These are phyloP conservation scores for Priceomyces fermenticarens DNA, from an alignment of 805 yeast species.

Conservation along the genomic window DNA sequence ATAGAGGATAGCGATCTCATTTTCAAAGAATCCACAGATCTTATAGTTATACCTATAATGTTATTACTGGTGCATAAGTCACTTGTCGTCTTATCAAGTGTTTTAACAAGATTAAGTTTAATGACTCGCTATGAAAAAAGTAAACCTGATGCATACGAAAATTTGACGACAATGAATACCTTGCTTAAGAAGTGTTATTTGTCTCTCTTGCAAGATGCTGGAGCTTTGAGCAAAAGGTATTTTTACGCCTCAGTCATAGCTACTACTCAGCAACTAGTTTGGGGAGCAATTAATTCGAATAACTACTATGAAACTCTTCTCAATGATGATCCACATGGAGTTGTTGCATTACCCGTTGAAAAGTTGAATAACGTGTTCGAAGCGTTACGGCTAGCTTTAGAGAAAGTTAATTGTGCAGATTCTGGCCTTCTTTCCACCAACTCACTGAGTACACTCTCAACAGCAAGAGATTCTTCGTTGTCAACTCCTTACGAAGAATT, in stretches of 20 bases:
- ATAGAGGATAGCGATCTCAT: background rate
- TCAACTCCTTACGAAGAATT: too few relatives aligned
- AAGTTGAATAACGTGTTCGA: too few relatives aligned
- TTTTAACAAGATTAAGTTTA: background rate
- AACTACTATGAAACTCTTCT: background rate
- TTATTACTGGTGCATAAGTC: background rate
- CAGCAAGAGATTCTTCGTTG: too few relatives aligned
- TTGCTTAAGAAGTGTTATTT: background rate
- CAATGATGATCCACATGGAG: too few relatives aligned
- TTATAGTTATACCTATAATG: background rate
- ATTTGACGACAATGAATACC: background rate
- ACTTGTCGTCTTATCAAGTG: background rate
- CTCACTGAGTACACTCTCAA: too few relatives aligned
- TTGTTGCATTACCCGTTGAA: too few relatives aligned
- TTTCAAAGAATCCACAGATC: background rate
- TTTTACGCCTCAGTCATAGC: background rate
- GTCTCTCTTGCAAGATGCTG: background rate
- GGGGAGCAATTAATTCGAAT: background rate
- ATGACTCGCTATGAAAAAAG: background rate
- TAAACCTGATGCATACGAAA: background rate
- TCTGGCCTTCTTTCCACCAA: too few relatives aligned
- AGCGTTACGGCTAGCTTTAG: too few relatives aligned
- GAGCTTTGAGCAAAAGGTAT: background rate
- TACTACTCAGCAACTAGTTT: background rate
- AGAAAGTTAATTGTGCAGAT: too few relatives aligned